Percentiles rank a stretch among this genome's conserved stretches.
Conservation (phyloP, 2,329 filamentous ascomycete genomes). For the Phyllosticta citrichinensis region DNA sequence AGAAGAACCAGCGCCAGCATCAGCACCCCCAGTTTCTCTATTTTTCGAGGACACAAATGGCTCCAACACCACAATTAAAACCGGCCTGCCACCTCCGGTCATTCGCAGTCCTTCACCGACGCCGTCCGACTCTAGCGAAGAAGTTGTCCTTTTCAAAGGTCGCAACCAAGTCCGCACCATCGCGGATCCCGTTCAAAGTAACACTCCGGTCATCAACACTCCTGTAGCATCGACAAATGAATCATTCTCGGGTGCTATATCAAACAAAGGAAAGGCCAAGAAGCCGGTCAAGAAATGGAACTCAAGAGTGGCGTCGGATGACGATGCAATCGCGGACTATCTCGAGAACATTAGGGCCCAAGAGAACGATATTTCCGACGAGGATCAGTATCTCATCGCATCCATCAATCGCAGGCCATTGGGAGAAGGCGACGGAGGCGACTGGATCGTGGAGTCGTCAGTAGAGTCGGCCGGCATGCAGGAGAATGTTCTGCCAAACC, state of each 20-base stretch:
- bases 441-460: constrained; percentile 13
- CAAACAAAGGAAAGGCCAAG: background rate
- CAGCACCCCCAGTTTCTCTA: background rate
- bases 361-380: constrained; percentile 24
- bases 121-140: constrained; percentile 55
- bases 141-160: constrained; percentile 47
- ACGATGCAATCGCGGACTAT: constrained; percentile 57
- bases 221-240: background rate
- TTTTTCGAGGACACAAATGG: constrained; percentile 9
- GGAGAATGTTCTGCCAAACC: constrained; percentile 1
- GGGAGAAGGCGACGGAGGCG: constrained; percentile 23
- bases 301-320: constrained; percentile 13
- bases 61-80: background rate
- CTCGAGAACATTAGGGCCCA: constrained; percentile 54
- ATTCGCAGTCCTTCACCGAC: constrained; percentile 33
- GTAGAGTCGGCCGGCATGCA: background rate
- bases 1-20: background rate
- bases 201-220: background rate
- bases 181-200: constrained; percentile 1
- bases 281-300: background rate
- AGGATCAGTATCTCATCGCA: constrained; percentile 6
- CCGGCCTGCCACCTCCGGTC: constrained; percentile 10
- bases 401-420: constrained; percentile 16
- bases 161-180: constrained; percentile 13
- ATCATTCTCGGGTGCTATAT: background rate